phyloP scores from a whole-genome alignment of 1,284 basidiomycete genomes.

The Trichosporon faecale region DNA sequence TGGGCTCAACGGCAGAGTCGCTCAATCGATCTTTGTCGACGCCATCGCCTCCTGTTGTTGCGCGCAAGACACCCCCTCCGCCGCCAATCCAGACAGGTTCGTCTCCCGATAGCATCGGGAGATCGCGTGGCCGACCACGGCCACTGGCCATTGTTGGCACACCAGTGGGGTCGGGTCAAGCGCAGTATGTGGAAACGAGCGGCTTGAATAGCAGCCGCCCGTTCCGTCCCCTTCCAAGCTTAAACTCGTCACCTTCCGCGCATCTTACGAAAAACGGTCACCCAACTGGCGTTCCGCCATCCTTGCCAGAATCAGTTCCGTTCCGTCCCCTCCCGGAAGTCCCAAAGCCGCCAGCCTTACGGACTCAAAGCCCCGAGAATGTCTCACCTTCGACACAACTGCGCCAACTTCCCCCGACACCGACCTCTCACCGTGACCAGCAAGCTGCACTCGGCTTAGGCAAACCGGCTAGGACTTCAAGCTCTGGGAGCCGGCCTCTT shows the following conservation, averaged over 20 bases:
- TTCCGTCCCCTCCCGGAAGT: neutral
- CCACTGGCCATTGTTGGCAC: neutral
- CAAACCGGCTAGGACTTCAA: neutral
- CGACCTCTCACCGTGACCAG: conserved; percentile 1
- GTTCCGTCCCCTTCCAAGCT: conserved; percentile 3
- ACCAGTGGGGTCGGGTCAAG: neutral
- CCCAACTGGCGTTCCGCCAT: neutral
- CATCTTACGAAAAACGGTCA: neutral
- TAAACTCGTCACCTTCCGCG: conserved; percentile 3
- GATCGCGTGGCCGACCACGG: neutral
- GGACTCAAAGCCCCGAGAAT: neutral
- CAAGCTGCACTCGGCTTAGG: conserved; percentile 1
- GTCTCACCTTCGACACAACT: conserved; percentile 7
- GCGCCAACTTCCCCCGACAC: neutral
- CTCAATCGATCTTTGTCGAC: neutral
- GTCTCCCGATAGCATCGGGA: neutral
- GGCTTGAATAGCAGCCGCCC: neutral
- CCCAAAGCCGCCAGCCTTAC: neutral
- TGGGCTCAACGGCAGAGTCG: neutral
- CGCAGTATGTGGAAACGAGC: neutral
- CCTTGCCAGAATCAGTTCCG: neutral
- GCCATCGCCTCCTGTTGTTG: neutral
- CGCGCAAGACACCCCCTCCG: neutral
- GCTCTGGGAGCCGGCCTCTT: neutral
- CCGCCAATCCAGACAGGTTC: neutral